Base-by-base conservation (phyloP, 139 green algal species). In the Micractinium sp. region DNA sequence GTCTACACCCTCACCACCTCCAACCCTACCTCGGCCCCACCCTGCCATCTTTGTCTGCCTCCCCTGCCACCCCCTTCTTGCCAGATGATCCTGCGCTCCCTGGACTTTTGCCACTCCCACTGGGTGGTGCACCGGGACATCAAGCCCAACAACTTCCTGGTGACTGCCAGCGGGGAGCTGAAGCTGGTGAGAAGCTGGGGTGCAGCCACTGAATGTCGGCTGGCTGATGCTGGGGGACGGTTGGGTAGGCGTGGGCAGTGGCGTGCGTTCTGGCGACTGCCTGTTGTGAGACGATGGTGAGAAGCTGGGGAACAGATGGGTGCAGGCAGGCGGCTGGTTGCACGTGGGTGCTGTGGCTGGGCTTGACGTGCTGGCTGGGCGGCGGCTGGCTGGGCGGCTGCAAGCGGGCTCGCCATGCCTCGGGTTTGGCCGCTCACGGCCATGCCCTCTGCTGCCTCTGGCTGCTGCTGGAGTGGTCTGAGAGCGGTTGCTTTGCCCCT, bases 101-200 rank as follows among this genome's bases (percentile, higher is more conserved):
- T 99, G 82, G 89, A 87, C 0, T 88, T 90, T 25, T 98, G 96
- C 87, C 96, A 99, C 91, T 81, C 75, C 31, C 80, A 88, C 39
- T 98, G 96, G 96, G 93, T 98, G 38, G 90, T 98, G 61, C 96
- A 98, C 93, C 91, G 96, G 9, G 96, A 98, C 88, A 91, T 99
- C 87, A 98, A 99, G 91, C 97, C 97, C 39, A 98, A 98, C 93
- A 99, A 99, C 93, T 95, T 97, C 75, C 94, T 99, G 47, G 90
- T 94, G 5, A 47, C 91, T 1, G 66, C 84, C 53, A 90, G 91
- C 79, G 96, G 96, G 25, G 83, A 90, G 61, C 88, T 99, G 19
- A 98, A 98, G 91, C 92, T 99, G 33, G 83, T 87, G 73, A 22
- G 73, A 41, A n/a, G 73, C 27, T 78, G 73, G 31, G 31, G 3